phyloP scores from a whole-genome alignment of 805 yeast species.

The Metschnikowia henanensis region DNA sequence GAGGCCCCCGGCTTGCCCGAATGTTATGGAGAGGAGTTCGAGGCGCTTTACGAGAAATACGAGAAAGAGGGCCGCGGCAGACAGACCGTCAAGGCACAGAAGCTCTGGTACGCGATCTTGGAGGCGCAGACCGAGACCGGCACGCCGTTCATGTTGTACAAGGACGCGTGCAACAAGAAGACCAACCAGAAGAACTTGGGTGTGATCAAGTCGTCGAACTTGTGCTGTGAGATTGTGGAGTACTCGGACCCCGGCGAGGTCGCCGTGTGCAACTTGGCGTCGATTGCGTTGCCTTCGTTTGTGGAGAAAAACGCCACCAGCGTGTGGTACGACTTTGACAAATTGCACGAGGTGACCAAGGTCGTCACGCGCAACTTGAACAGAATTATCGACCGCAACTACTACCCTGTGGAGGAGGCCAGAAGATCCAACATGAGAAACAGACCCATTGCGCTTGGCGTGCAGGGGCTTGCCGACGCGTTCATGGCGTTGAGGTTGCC shows the following conservation, averaged over 20 bases:
- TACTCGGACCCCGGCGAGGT: slow-evolving; percentile 58
- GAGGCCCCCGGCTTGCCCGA: slow-evolving; percentile 59
- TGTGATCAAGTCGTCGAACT: slow-evolving; percentile 57
- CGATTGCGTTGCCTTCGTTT: slow-evolving; percentile 57
- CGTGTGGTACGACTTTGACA: slow-evolving; percentile 54
- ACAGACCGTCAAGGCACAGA: slow-evolving; percentile 54
- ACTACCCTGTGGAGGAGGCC: slow-evolving; percentile 58
- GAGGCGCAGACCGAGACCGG: slow-evolving; percentile 68
- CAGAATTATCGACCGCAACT: slow-evolving; percentile 55
- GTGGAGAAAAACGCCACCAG: slow-evolving; percentile 44
- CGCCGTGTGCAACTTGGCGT: slow-evolving; percentile 63
- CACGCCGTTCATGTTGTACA: slow-evolving; percentile 63
- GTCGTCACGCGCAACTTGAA: slow-evolving; percentile 56
- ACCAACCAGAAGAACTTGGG: slow-evolving; percentile 63
- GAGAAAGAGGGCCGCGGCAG: slow-evolving; percentile 53
- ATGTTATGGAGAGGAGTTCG: slow-evolving; percentile 56
- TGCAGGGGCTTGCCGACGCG: slow-evolving; percentile 61
- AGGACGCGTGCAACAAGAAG: slow-evolving; percentile 60
- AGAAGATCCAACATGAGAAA: slow-evolving; percentile 53
- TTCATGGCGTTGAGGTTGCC: slow-evolving; percentile 57
- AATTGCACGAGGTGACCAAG: slow-evolving; percentile 54
- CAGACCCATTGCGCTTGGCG: slow-evolving; percentile 65
- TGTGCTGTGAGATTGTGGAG: slow-evolving; percentile 65
- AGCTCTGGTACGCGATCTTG: slow-evolving; percentile 58
- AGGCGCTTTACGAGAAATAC: slow-evolving; percentile 49